phyloP scores from a whole-genome alignment of 2,329 filamentous ascomycete species.

The Podosphaera xanthii region DNA sequence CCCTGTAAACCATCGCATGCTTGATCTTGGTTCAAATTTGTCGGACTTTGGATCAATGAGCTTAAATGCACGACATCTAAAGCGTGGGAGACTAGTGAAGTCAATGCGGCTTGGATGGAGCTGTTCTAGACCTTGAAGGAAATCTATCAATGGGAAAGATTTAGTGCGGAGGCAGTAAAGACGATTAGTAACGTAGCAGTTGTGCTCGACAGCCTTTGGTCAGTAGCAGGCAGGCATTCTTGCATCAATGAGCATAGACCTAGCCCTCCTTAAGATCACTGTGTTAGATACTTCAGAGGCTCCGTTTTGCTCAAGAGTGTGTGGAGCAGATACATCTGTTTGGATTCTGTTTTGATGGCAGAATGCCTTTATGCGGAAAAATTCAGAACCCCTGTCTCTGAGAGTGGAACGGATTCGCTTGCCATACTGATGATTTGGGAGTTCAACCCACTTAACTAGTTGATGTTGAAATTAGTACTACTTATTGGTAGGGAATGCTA shows the following conservation, averaged over 20 bases:
- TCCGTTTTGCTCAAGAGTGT: neutral
- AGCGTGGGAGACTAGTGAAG: neutral
- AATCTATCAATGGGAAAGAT: neutral
- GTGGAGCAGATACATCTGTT: neutral
- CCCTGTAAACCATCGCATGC: neutral
- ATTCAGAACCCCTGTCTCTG: neutral
- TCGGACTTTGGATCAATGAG: neutral
- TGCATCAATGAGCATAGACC: neutral
- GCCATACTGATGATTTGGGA: neutral
- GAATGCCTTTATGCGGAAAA: neutral
- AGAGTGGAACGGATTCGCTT: neutral
- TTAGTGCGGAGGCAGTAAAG: neutral
- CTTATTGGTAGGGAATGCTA: too few relatives aligned
- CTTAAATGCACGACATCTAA: too few relatives aligned
- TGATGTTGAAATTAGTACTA: too few relatives aligned
- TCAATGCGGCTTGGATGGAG: neutral
- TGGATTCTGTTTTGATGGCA: neutral
- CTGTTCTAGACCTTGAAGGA: neutral
- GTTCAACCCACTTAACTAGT: neutral
- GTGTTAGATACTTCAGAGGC: neutral
- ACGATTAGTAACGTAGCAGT: neutral
- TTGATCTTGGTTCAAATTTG: neutral
- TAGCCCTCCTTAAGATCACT: neutral
- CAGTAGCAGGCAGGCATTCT: neutral
- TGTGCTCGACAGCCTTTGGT: neutral